These are phyloP conservation scores for Scytalidium sp. DNA, from an alignment of 2,329 filamentous ascomycete genomes.

Conservation along the genomic window DNA sequence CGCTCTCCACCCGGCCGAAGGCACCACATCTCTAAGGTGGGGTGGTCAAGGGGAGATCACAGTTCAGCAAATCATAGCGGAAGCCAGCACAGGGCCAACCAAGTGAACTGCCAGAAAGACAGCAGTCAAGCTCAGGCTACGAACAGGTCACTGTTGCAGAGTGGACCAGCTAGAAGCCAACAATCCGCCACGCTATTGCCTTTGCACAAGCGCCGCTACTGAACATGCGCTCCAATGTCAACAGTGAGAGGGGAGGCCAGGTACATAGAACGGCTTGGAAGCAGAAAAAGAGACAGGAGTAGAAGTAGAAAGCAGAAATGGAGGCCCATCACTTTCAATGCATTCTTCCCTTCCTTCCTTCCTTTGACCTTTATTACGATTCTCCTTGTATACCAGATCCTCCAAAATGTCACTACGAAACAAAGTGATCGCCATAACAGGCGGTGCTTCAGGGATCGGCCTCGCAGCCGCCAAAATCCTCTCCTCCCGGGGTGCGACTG, in stretches of 20 bases:
- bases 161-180: background rate
- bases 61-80: too few species aligned
- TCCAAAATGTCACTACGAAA: constrained; percentile 28
- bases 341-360: background rate
- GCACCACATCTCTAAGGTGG: background rate
- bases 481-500: constrained; percentile 18
- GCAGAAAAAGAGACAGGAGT: background rate
- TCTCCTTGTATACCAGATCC: too few species aligned
- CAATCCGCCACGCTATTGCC: too few species aligned
- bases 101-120: too few species aligned
- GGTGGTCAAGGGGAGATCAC: too few species aligned
- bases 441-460: constrained; percentile 73
- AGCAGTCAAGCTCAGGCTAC: background rate
- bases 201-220: too few species aligned
- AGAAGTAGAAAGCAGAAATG: too few species aligned
- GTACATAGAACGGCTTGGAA: background rate
- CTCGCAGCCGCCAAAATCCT: constrained; percentile 62
- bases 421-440: constrained; percentile 72
- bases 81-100: too few species aligned
- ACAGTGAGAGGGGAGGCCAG: background rate
- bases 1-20: background rate
- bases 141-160: background rate
- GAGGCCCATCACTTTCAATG: background rate
- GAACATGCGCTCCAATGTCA: too few species aligned
- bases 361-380: background rate